phyloP scores from a whole-genome alignment of 495 filamentous ascomycete genomes.

The Elaphomyces granulatus region DNA sequence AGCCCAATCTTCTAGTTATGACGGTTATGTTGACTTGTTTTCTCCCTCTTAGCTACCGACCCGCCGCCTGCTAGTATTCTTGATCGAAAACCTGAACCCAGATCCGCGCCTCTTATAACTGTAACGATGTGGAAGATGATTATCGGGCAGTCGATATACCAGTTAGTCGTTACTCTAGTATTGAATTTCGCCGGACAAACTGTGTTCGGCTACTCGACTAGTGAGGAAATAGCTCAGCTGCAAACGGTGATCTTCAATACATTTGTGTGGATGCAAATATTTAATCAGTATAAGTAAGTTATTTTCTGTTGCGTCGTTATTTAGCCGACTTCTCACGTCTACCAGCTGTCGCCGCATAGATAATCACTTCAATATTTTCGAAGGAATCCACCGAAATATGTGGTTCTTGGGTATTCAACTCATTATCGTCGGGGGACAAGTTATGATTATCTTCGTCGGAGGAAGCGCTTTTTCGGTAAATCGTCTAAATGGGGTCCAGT shows the following conservation, averaged over 20 bases:
- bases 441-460: constrained; percentile 67
- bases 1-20: neutral
- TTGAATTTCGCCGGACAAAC: constrained; percentile 56
- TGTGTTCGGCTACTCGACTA: constrained; percentile 43
- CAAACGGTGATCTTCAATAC: constrained; percentile 76
- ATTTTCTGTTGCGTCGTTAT: neutral
- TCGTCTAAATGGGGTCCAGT: constrained; percentile 49
- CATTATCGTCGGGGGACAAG: constrained; percentile 71
- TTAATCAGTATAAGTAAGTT: constrained; percentile 64
- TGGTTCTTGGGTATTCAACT: constrained; percentile 75
- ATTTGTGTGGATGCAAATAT: constrained; percentile 92
- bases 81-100: constrained; percentile 60
- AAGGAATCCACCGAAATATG: constrained; percentile 60
- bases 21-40: neutral
- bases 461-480: constrained; percentile 53
- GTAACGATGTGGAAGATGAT: constrained; percentile 93
- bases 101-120: constrained; percentile 62
- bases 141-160: constrained; percentile 68
- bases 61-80: constrained; percentile 56
- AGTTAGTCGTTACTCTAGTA: constrained; percentile 63
- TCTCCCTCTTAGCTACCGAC: constrained; percentile 47
- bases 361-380: constrained; percentile 82
- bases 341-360: constrained; percentile 61
- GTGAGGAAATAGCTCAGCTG: constrained; percentile 28
- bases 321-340: constrained; percentile 3